Evolutionary conservation across 176 grass and related monocot genomes (phyloP), one percentile per base, ranked within the genome.

Genomic region (Carex parvula): DNA sequence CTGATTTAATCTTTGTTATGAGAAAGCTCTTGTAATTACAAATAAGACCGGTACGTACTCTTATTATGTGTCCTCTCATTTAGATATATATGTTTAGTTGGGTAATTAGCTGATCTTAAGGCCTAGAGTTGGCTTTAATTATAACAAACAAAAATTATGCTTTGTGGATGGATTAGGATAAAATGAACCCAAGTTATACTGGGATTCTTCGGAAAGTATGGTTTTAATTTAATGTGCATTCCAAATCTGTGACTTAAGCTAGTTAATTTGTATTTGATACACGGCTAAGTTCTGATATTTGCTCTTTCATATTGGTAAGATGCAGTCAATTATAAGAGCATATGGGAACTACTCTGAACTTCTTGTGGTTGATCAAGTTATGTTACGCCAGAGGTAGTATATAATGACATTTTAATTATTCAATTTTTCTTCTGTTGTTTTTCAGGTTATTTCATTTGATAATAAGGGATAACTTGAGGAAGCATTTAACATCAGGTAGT

Each of bases 281-380:
- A 68, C 63, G 8, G 6, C 46, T 68, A 84, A 70, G 37, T 70
- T 75, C 21, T 74, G 42, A 52, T 52, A 29, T 54, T 76, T 26
- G 13, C 22, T 76, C 20, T 26, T 26, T 54, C 14, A 8, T 59
- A 86, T 88, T 88, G 24, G 53, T 82, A 64, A 9, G 9, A 16
- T 65, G 42, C 56, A 99, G 96, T 99, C 96, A 42, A 99, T 99
- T 81, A 94, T 89, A 88, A 93, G 93, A 92, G 93, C 93, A 80
- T 99, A 95, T 22, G 96, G 93, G 84, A 89, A 26, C 26, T 26
- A 26, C 26, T 26, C 0, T 26, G 26, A 26, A 26, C 26, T 26
- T 26, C 26, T 26, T 26, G 26, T 1, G 26, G 26, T 26, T 26
- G 1, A 26, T 1, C 26, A 26, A 26, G 1, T 26, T 26, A 26